These are phyloP conservation scores for Malus domestica DNA, from an alignment of 306 rosid genomes.

Conservation along the genomic window DNA sequence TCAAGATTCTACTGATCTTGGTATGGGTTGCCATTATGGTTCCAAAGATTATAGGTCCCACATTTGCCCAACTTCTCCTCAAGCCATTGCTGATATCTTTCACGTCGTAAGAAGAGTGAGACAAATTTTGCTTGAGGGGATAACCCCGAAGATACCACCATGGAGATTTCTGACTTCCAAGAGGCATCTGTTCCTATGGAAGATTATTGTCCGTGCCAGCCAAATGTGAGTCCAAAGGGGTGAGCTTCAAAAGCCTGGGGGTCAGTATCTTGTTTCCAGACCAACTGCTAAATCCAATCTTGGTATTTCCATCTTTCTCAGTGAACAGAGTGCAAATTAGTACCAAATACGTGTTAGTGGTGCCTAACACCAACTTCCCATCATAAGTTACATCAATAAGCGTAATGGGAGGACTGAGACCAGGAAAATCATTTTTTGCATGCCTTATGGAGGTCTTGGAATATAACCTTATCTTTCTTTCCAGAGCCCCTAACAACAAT, in stretches of 20 bases:
- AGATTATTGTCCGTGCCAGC: slow-evolving; percentile 52
- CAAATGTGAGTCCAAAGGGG: slow-evolving; percentile 86
- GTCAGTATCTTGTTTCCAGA: slow-evolving; percentile 84
- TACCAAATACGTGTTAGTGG: slow-evolving; percentile 71
- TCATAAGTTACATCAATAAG: slow-evolving; percentile 87
- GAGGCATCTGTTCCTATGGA: no score
- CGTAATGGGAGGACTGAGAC: slow-evolving; percentile 76
- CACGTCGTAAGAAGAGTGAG: no score
- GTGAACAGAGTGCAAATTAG: slow-evolving; percentile 77
- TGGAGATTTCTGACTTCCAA: no score
- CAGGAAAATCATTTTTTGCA: slow-evolving; percentile 92
- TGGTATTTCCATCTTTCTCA: slow-evolving; percentile 84
- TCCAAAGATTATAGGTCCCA: no score
- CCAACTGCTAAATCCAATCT: slow-evolving; percentile 78
- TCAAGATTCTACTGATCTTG: no score
- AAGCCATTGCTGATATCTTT: no score
- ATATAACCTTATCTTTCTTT: slow-evolving; percentile 83
- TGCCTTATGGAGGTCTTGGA: slow-evolving; percentile 81
- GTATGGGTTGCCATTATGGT: no score
- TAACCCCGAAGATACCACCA: no score
- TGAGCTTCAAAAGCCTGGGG: slow-evolving; percentile 82
- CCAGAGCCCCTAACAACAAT: slow-evolving; percentile 80
- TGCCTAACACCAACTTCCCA: slow-evolving; percentile 88
- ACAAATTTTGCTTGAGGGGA: no score
- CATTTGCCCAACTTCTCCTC: no score